These are phyloP conservation scores for Ilyonectria sp. DNA, from an alignment of 2,329 filamentous ascomycete species.

Conservation along the genomic window DNA sequence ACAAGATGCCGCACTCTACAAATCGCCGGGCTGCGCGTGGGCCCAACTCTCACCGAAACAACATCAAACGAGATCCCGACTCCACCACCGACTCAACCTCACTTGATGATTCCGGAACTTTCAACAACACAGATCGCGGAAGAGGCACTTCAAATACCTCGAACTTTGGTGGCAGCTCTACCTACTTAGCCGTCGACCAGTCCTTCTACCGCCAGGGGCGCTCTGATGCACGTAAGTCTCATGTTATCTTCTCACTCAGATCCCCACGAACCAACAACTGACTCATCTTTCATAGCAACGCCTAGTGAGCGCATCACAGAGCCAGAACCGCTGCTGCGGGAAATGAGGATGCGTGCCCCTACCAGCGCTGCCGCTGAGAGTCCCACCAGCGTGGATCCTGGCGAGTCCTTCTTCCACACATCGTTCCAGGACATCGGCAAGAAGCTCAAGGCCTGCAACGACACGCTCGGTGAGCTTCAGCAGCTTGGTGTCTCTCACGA, in stretches of 20 bases:
- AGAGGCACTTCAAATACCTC: constrained; percentile 38
- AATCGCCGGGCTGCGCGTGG: constrained; percentile 41
- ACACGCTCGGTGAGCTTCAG: constrained; percentile 78
- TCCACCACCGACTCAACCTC: constrained; percentile 28
- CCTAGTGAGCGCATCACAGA: constrained; percentile 55
- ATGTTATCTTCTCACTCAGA: background rate
- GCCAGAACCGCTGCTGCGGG: constrained; percentile 56
- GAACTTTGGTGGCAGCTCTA: constrained; percentile 38
- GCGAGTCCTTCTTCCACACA: constrained; percentile 59
- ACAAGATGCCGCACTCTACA: constrained; percentile 42
- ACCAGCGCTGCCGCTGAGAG: constrained; percentile 40
- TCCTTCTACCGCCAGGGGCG: constrained; percentile 49
- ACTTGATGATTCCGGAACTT: constrained; percentile 33
- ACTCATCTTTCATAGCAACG: constrained; percentile 49
- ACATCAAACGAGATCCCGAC: constrained; percentile 49
- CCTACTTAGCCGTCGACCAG: constrained; percentile 34
- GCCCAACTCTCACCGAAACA: constrained; percentile 17
- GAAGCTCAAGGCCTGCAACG: constrained; percentile 76
- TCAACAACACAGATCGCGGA: constrained; percentile 19
- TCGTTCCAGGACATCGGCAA: constrained; percentile 70
- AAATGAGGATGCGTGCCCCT: constrained; percentile 52
- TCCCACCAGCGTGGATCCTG: constrained; percentile 44
- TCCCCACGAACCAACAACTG: constrained; percentile 11
- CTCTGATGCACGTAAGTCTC: constrained; percentile 58
- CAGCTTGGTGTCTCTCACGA: constrained; percentile 80